Evolutionary conservation across 257 asterid genomes (phyloP).

Genomic region (Scutellaria barbata): DNA sequence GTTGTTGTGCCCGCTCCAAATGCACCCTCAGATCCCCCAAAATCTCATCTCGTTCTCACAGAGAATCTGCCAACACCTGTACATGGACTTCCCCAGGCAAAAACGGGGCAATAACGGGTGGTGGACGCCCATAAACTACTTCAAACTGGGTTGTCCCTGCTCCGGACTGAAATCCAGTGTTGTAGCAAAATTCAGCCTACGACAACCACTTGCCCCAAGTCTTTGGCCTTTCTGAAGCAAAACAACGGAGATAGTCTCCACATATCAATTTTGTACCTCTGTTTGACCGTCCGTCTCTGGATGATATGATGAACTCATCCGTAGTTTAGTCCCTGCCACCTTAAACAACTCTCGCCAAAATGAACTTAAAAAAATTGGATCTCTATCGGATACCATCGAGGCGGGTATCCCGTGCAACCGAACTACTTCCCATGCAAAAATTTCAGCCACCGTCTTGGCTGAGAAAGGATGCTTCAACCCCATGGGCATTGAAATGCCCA

Average conservation of each 20-base stretch:
- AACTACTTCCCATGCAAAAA: background rate
- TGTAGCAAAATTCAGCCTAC: background rate
- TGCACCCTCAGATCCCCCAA: background rate
- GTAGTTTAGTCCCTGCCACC: background rate
- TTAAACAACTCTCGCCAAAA: background rate
- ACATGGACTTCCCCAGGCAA: background rate
- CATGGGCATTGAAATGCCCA: background rate
- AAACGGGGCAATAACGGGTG: background rate
- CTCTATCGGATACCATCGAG: no score
- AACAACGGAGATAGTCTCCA: background rate
- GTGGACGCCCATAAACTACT: background rate
- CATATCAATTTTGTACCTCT: background rate
- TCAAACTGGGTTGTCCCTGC: background rate
- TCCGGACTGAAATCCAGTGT: background rate
- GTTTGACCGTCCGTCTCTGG: background rate
- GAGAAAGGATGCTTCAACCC: background rate
- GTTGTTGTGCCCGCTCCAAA: background rate
- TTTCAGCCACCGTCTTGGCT: background rate
- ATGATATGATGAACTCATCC: background rate
- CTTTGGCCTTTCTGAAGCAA: background rate
- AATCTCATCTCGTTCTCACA: background rate
- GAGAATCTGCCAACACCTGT: background rate
- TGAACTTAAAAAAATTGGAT: background rate
- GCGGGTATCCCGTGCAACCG: background rate
- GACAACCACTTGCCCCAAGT: background rate